Conservation (phyloP, 768 basidiomycete genomes). For the Naganishia randhawae region DNA sequence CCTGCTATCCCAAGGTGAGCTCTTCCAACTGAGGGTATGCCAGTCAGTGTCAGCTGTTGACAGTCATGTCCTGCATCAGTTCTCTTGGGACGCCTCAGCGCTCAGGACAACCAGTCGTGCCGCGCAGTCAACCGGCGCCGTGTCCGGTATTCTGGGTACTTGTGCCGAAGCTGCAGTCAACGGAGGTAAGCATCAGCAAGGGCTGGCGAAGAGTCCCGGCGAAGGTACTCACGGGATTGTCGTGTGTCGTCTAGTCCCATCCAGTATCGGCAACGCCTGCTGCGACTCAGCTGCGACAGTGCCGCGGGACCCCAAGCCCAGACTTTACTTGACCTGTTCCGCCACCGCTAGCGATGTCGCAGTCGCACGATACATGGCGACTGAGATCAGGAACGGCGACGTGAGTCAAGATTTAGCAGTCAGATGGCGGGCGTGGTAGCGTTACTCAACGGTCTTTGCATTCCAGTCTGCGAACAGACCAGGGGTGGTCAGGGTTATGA, state of each 20-base stretch:
- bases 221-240: neutral
- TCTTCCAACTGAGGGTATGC: neutral
- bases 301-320: too few relatives aligned
- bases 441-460: neutral
- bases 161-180: neutral
- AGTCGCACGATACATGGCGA: neutral
- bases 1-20: slow-evolving; percentile 1
- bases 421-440: too few relatives aligned
- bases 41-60: neutral
- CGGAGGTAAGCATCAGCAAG: neutral
- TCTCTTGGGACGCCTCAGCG: neutral
- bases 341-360: neutral
- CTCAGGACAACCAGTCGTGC: neutral
- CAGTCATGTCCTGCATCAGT: neutral
- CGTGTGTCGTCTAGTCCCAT: neutral
- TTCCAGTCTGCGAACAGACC: neutral
- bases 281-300: neutral
- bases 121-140: neutral
- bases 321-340: neutral
- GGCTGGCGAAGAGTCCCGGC: neutral
- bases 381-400: neutral
- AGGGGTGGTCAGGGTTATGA: neutral
- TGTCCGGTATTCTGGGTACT: neutral
- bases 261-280: neutral
- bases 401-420: neutral